Percentiles rank a stretch among this genome's conserved stretches.
Evolutionary conservation across 2,329 filamentous ascomycete species (phyloP).

Genomic region (Fusarium tupiense): DNA sequence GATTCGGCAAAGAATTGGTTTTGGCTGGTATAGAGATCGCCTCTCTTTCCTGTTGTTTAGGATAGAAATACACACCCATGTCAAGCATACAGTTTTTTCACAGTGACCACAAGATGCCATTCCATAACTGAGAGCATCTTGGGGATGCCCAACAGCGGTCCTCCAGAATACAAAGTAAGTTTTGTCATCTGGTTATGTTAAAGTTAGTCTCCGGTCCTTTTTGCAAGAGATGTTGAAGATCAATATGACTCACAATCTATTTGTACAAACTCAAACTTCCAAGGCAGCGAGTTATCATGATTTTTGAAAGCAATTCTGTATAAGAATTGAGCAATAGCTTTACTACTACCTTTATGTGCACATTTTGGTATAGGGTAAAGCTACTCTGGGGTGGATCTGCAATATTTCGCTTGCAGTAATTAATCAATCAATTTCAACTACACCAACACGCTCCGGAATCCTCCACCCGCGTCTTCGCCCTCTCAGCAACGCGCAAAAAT

Average conservation of each 20-base stretch:
- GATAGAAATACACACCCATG: conserved; percentile 40
- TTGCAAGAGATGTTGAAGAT: background rate
- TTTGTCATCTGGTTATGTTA: background rate
- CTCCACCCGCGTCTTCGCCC: conserved; percentile 12
- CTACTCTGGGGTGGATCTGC: background rate
- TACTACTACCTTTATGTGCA: no score
- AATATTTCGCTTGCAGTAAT: conserved; percentile 9
- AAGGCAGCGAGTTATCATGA: background rate
- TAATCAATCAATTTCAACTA: background rate
- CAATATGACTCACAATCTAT: background rate
- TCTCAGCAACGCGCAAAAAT: conserved; percentile 50
- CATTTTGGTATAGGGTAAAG: conserved; percentile 2
- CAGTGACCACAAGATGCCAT: background rate
- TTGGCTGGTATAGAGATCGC: conserved; percentile 40
- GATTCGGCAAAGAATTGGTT: conserved; percentile 35
- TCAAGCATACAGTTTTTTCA: background rate
- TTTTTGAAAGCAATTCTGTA: background rate
- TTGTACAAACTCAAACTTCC: background rate
- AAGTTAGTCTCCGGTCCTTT: background rate
- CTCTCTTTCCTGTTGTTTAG: conserved; percentile 33
- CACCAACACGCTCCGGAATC: background rate
- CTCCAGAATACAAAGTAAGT: background rate
- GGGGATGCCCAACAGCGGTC: background rate
- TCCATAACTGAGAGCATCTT: no score
- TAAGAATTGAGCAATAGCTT: background rate